Conservation (phyloP, 2,329 filamentous ascomycete species). For the Colletotrichum viniferum region DNA sequence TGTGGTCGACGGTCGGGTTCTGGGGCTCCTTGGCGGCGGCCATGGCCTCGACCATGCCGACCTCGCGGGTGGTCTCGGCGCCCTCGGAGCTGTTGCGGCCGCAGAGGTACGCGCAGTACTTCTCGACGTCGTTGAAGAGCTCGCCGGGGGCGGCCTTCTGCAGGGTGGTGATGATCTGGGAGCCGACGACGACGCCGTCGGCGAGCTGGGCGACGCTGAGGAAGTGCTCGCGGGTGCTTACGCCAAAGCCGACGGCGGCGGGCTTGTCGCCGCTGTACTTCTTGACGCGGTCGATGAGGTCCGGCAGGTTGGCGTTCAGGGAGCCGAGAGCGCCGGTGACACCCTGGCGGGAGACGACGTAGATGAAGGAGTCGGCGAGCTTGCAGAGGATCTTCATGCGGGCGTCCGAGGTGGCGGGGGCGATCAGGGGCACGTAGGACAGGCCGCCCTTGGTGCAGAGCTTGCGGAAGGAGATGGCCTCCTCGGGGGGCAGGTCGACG, state of each 20-base stretch:
- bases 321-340: constrained; percentile 90
- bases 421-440: constrained; percentile 96
- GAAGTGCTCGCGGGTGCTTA: constrained; percentile 95
- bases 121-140: constrained; percentile 75
- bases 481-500: constrained; percentile 93
- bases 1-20: constrained; percentile 71
- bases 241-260: constrained; percentile 92
- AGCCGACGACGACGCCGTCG: constrained; percentile 95
- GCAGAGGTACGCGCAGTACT: constrained; percentile 78
- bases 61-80: constrained; percentile 60
- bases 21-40: constrained; percentile 63
- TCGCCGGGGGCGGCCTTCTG: constrained; percentile 69
- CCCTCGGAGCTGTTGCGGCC: constrained; percentile 45
- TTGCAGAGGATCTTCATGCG: constrained; percentile 96
- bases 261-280: constrained; percentile 90
- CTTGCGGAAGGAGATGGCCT: constrained; percentile 89
- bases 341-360: constrained; percentile 96
- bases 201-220: constrained; percentile 81
- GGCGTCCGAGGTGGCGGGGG: constrained; percentile 87
- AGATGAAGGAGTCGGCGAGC: constrained; percentile 98
- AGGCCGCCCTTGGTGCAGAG: constrained; percentile 81
- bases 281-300: constrained; percentile 84
- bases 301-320: constrained; percentile 80
- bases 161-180: constrained; percentile 88
- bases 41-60: constrained; percentile 73